These are phyloP conservation scores for Sporobolomyces roseus DNA, from an alignment of 768 basidiomycete genomes.

Conservation along the genomic window DNA sequence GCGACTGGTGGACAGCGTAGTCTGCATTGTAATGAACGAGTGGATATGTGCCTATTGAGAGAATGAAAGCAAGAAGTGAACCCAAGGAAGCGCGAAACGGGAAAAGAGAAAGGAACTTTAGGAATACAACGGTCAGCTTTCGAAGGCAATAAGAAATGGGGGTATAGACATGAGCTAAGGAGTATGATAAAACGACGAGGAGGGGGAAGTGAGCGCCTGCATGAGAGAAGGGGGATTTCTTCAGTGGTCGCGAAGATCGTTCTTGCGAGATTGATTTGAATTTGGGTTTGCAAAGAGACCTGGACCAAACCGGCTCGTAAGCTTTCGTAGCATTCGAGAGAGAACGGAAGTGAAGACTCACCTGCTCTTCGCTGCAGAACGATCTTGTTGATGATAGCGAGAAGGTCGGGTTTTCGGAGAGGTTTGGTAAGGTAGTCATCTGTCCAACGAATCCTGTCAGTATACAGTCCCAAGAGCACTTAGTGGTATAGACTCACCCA, in stretches of 20 bases:
- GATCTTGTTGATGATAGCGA: conserved; percentile 43
- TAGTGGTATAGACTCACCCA: conserved; percentile 52
- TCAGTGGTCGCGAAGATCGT: conserved; percentile 12
- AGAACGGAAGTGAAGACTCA: not conserved
- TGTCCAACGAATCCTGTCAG: conserved; percentile 5
- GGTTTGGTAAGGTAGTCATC: conserved; percentile 48
- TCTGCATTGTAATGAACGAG: too few relatives aligned
- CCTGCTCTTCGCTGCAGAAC: conserved; percentile 13
- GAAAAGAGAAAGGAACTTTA: too few relatives aligned
- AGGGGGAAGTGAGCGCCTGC: not conserved
- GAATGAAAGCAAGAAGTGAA: too few relatives aligned
- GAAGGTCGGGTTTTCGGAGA: conserved; percentile 45
- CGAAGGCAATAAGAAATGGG: not conserved
- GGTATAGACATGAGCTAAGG: not conserved
- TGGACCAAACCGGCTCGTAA: conserved; percentile 29
- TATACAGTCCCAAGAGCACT: too few relatives aligned
- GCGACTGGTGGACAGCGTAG: too few relatives aligned
- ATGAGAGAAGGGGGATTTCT: too few relatives aligned
- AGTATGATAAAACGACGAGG: not conserved
- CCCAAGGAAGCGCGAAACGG: too few relatives aligned
- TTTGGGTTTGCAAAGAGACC: conserved; percentile 31
- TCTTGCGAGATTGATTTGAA: conserved; percentile 26
- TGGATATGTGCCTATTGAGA: too few relatives aligned
- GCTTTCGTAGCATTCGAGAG: conserved; percentile 42
- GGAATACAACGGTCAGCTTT: too few relatives aligned